A percentile compares a stretch with the other conserved stretches of the same genome.
Conservation (phyloP, 129 eudicot genomes). For the Flaveria trinervia region DNA sequence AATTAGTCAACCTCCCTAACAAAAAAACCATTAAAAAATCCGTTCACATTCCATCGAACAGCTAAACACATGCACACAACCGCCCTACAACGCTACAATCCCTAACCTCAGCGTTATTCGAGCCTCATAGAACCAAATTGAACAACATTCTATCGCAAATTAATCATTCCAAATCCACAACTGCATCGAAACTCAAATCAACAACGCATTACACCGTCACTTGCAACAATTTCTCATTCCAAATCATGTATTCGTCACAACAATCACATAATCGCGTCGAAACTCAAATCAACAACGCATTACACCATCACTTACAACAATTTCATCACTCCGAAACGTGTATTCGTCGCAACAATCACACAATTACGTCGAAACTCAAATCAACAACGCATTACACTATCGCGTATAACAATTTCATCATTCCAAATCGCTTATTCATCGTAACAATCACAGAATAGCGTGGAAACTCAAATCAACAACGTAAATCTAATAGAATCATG, state of each 20-base stretch:
- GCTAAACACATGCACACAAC: slow-evolving; percentile 29
- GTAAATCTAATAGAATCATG: not conserved
- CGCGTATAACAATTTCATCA: too few relatives aligned
- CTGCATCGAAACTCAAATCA: too few relatives aligned
- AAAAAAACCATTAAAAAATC: not conserved
- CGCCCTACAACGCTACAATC: not conserved
- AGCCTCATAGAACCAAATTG: slow-evolving; percentile 2
- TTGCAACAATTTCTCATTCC: too few relatives aligned
- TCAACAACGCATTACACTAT: too few relatives aligned
- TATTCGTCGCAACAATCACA: too few relatives aligned
- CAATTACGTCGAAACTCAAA: too few relatives aligned
- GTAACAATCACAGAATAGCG: not conserved
- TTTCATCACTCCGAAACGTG: too few relatives aligned
- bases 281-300: too few relatives aligned
- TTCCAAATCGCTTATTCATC: not conserved
- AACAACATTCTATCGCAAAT: not conserved
- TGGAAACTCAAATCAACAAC: not conserved
- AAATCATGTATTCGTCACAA: too few relatives aligned
- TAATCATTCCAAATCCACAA: not conserved
- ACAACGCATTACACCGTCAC: too few relatives aligned
- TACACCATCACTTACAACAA: too few relatives aligned
- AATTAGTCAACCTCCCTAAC: not conserved
- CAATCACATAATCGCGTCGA: too few relatives aligned
- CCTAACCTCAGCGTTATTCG: slow-evolving; percentile 22
- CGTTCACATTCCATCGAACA: slow-evolving; percentile 17